Conservation (phyloP, 2,329 filamentous ascomycete species). For the Penicillium sp. region DNA sequence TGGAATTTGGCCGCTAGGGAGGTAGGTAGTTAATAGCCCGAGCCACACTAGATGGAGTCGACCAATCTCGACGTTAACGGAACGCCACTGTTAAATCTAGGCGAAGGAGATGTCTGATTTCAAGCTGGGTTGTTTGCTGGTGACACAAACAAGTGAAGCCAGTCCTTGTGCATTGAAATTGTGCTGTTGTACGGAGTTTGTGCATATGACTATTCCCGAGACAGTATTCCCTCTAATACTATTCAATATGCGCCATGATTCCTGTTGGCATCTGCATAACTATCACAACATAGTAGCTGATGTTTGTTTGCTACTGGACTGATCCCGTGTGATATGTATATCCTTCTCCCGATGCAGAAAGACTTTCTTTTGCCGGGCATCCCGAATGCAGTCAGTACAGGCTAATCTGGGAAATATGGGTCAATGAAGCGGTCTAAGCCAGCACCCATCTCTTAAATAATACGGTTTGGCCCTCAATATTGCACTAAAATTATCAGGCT, state of each 20-base stretch:
- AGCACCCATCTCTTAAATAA: constrained; percentile 3
- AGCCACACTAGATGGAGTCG: background rate
- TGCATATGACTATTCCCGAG: background rate
- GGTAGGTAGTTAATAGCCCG: background rate
- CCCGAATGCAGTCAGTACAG: constrained; percentile 16
- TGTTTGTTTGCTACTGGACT: background rate
- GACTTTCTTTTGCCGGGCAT: background rate
- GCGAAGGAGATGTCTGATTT: background rate
- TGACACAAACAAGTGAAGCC: background rate
- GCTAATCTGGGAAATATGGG: background rate
- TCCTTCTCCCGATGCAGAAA: constrained; percentile 8
- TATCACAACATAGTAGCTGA: background rate
- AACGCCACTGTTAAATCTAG: background rate
- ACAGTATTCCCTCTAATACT: background rate
- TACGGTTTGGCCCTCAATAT: background rate
- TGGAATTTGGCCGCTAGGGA: background rate
- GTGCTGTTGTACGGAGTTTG: background rate
- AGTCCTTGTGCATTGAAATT: background rate
- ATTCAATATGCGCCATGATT: background rate
- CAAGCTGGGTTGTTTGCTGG: background rate
- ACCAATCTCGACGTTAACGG: background rate
- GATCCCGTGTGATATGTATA: background rate
- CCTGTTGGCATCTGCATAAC: background rate
- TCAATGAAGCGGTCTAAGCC: background rate
- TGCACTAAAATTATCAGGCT: background rate